Evolutionary conservation across 257 asterid species (phyloP).

Genomic region (Lavandula angustifolia): DNA sequence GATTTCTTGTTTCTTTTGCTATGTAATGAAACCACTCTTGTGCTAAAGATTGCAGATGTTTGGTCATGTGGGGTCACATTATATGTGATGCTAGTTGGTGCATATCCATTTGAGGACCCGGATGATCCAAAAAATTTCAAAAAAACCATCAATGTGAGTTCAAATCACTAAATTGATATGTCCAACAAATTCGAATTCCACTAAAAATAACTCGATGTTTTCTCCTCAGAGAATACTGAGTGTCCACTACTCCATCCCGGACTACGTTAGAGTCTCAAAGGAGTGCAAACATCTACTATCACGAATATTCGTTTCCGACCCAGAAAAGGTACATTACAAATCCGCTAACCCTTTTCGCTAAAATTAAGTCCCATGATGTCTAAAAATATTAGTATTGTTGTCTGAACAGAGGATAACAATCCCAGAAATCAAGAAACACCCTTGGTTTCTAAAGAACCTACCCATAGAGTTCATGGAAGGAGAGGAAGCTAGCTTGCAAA

Average conservation of each 20-base stretch:
- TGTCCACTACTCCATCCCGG: conserved; percentile 88
- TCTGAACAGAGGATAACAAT: conserved; percentile 72
- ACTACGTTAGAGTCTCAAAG: conserved; percentile 70
- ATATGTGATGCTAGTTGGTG: conserved; percentile 92
- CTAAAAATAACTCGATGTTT: background rate
- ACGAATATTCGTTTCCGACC: conserved; percentile 74
- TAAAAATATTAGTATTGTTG: background rate
- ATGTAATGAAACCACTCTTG: conserved; percentile 5
- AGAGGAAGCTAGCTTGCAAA: conserved; percentile 48
- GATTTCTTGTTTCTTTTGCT: background rate
- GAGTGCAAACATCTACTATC: conserved; percentile 83
- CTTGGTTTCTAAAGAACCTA: conserved; percentile 71
- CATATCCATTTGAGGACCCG: conserved; percentile 92
- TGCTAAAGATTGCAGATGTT: conserved; percentile 81
- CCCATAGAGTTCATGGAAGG: conserved; percentile 54
- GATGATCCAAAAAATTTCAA: conserved; percentile 88
- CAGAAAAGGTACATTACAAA: conserved; percentile 55
- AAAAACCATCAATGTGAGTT: conserved; percentile 76
- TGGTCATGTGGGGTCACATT: conserved; percentile 99
- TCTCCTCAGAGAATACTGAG: conserved; percentile 68
- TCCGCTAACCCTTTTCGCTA: too few relatives aligned
- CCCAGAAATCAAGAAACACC: conserved; percentile 69
- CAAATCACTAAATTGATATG: background rate
- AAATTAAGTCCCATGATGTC: background rate
- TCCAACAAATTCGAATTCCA: conserved; percentile 17